phyloP scores from a whole-genome alignment of 257 asterid genomes.

The Gynochthodes officinalis region DNA sequence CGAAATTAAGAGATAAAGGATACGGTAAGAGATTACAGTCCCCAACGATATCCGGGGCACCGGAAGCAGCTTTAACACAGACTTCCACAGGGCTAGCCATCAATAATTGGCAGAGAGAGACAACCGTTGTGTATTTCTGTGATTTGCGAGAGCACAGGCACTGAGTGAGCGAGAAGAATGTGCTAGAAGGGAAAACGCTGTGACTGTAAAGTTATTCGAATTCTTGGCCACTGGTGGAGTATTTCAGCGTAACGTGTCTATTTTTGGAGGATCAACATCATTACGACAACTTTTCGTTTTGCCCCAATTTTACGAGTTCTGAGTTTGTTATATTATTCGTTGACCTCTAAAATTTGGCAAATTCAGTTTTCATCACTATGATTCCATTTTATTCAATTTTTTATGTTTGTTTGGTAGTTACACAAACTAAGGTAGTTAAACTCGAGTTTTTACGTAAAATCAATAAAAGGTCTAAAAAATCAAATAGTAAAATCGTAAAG shows the following conservation, averaged over 20 bases:
- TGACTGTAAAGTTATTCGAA: neutral
- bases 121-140: neutral
- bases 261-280: neutral
- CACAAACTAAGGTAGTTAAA: too few species aligned
- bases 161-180: constrained; percentile 1
- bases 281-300: neutral
- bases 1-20: neutral
- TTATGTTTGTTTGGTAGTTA: too few species aligned
- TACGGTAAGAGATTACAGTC: constrained; percentile 58
- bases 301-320: neutral
- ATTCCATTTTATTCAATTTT: too few species aligned
- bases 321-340: neutral
- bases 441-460: too few species aligned
- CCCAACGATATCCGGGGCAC: constrained; percentile 59
- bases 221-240: neutral
- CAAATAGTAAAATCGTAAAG: too few species aligned
- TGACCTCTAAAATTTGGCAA: too few species aligned
- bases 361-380: too few species aligned
- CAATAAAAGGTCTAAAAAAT: too few species aligned
- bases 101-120: neutral
- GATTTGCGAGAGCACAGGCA: neutral
- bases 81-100: constrained; percentile 63
- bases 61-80: constrained; percentile 70
- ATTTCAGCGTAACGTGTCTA: constrained; percentile 2
- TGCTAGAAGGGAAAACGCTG: neutral